These are phyloP conservation scores for Pigoraptor vietnamica DNA, from an alignment of 78 protist genomes.

Conservation along the genomic window DNA sequence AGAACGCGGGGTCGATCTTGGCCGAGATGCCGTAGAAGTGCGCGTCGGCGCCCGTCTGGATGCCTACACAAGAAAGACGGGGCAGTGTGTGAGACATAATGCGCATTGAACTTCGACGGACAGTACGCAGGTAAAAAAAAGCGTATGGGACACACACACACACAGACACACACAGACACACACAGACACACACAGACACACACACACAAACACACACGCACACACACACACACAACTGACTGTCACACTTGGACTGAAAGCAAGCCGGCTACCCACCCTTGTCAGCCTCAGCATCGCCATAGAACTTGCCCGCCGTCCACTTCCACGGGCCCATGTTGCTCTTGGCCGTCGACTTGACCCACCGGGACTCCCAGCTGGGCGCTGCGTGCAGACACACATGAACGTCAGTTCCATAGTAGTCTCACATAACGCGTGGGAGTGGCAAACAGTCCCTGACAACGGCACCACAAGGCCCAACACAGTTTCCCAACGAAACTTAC, in stretches of 20 bases:
- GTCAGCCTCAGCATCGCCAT: constrained; percentile 49
- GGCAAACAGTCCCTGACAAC: too few relatives aligned
- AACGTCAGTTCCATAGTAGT: too few relatives aligned
- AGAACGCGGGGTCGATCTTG: constrained; percentile 38
- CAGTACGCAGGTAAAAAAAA: not conserved
- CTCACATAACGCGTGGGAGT: too few relatives aligned
- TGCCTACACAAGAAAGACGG: not conserved
- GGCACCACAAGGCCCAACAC: too few relatives aligned
- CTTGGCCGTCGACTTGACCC: constrained; percentile 58
- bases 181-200: not conserved
- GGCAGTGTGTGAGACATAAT: not conserved
- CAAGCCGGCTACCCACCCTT: constrained; percentile 53
- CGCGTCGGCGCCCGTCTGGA: constrained; percentile 82
- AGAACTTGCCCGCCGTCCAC: constrained; percentile 74
- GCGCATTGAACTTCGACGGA: not conserved
- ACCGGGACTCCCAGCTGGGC: constrained; percentile 60
- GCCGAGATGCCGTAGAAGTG: constrained; percentile 77
- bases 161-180: not conserved
- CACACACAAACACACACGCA: not conserved
- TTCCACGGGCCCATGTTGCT: constrained; percentile 67
- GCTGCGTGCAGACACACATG: not conserved
- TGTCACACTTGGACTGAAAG: too few relatives aligned
- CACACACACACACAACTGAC: not conserved
- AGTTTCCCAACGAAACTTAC: too few relatives aligned
- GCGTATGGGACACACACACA: not conserved